Evolutionary conservation across 2,329 filamentous ascomycete genomes (phyloP), one percentile per base, ranked within the genome.

Genomic region (Pseudogymnoascus sp.): DNA sequence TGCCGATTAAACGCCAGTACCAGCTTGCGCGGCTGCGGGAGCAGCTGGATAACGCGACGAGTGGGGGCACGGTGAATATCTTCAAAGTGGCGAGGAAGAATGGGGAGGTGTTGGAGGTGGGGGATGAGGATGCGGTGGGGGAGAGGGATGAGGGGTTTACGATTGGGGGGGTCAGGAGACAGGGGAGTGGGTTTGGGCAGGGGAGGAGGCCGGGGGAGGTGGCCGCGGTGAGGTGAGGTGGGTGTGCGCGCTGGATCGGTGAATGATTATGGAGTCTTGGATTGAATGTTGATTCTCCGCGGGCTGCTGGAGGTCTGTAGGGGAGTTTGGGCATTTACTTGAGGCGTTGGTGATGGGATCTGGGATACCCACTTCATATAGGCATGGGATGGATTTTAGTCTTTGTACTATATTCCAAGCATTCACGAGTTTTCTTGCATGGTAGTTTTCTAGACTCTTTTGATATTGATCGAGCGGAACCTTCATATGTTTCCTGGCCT

Each of bases 21-120:
- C 82, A 86, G 67, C 79, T 86, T 7, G 80, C 84, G 10, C 80
- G 86, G 21, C 78, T 89, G 11, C 82, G 84, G 63, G 85, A 89
- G 69, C 86, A 89, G 73, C 74, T 89, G 4, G 81, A 86, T 66
- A 83, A 84, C 68, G 86, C 86, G 4, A 87, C 86, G 0, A 88
- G 87, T 66, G 84, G 84, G 42, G 85, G 85, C 7, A 81, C 83
- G 19, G 80, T 82, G 64, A 88, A 87, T 66, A 88, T 88, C 24
- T 88, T 87, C 72, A 82, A 80, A 66, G 83, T 63, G 11, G 53
- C 21, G 13, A 31, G 37, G 33, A 53, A 40, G 31, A 33, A 42
- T 21, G 33, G 16, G n/a, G 56, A 69, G 40, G 71, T 87, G 1
- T 76, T 77, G 6, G 83, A 59, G 21, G 56, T 35, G 31, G 56